Percentiles rank a stretch among this genome's conserved stretches.
These are phyloP conservation scores for Mercurialis annua DNA, from an alignment of 345 rosid genomes.

Conservation along the genomic window DNA sequence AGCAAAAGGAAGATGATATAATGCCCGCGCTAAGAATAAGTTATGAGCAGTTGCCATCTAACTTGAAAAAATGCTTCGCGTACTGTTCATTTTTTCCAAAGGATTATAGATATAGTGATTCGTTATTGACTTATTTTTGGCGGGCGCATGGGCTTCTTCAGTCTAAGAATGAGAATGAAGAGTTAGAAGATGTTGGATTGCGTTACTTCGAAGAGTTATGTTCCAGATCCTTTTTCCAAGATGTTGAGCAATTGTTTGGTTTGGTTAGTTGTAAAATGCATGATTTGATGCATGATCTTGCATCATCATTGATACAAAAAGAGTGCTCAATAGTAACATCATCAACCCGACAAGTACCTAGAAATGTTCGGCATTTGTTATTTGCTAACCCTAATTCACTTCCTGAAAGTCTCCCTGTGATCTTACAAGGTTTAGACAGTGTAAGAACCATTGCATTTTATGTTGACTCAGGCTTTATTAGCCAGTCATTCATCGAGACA, in stretches of 20 bases:
- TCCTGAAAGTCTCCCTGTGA: neutral
- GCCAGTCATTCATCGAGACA: constrained; percentile 6
- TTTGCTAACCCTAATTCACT: neutral
- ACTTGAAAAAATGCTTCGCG: constrained; percentile 12
- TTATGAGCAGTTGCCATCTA: constrained; percentile 2
- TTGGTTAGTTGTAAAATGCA: constrained; percentile 9
- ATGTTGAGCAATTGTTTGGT: neutral
- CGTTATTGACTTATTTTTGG: constrained; percentile 10
- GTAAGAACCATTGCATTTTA: constrained; percentile 12
- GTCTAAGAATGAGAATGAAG: neutral
- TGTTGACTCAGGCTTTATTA: neutral
- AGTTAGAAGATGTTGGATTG: constrained; percentile 19
- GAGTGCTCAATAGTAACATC: neutral
- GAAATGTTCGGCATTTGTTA: constrained; percentile 15
- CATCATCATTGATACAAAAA: too few species aligned
- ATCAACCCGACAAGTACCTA: neutral
- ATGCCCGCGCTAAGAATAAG: constrained; percentile 15
- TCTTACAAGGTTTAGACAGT: neutral
- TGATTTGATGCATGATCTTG: constrained; percentile 8
- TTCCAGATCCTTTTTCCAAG: neutral
- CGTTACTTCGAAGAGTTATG: constrained; percentile 5
- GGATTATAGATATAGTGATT: neutral
- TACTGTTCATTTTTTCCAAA: constrained; percentile 28
- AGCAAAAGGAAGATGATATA: neutral
- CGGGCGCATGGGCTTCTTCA: constrained; percentile 23